Evolutionary conservation across 352 stramenopile genomes (phyloP).

Genomic region (Phytophthora europaea): DNA sequence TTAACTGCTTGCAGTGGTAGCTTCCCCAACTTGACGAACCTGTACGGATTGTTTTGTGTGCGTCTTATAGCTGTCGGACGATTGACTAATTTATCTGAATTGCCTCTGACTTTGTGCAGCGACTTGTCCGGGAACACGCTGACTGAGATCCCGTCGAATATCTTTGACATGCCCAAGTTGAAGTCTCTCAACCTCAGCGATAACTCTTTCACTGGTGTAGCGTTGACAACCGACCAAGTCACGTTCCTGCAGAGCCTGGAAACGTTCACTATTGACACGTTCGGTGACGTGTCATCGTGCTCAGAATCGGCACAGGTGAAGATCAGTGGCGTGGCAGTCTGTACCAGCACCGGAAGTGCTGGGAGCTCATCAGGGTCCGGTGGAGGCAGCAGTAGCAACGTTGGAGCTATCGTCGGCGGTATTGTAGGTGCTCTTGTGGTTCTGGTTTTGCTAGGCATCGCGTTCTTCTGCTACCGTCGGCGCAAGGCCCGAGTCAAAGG

Average conservation of each 20-base stretch:
- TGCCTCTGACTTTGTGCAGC: slow-evolving; percentile 24
- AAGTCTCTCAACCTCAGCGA: slow-evolving; percentile 49
- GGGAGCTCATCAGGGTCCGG: slow-evolving; percentile 9
- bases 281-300: slow-evolving; percentile 40
- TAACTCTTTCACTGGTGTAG: slow-evolving; percentile 61
- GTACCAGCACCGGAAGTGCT: slow-evolving; percentile 26
- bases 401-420: slow-evolving; percentile 50
- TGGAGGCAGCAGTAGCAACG: slow-evolving; percentile 34
- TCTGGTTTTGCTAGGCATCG: slow-evolving; percentile 30
- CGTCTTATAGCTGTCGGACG: background rate
- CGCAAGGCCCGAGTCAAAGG: slow-evolving; percentile 30
- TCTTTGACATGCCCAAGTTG: slow-evolving; percentile 62
- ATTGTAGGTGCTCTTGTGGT: slow-evolving; percentile 56
- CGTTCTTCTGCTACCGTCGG: slow-evolving; percentile 40
- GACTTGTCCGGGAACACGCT: slow-evolving; percentile 66
- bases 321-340: slow-evolving; percentile 51
- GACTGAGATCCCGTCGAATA: slow-evolving; percentile 46
- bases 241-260: slow-evolving; percentile 54
- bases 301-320: slow-evolving; percentile 23
- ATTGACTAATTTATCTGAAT: background rate
- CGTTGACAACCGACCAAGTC: slow-evolving; percentile 52
- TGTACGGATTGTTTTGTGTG: slow-evolving; percentile 44
- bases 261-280: slow-evolving; percentile 50
- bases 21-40: slow-evolving; percentile 56
- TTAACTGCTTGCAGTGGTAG: slow-evolving; percentile 57